Conservation (phyloP, 345 rosid genomes). For the Heritiera fomes region DNA sequence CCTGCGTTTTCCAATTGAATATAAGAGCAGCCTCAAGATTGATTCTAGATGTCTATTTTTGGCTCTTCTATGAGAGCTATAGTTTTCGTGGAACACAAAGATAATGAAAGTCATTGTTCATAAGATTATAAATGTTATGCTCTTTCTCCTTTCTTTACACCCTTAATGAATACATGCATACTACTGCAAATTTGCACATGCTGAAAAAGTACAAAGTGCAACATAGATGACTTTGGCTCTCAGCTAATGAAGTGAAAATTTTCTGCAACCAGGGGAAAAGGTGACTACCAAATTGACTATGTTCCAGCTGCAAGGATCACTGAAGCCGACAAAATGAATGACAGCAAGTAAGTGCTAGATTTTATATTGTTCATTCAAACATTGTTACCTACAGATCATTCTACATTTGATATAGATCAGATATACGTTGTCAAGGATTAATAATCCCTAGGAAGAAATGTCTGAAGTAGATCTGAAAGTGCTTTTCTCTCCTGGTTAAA, state of each 20-base stretch:
- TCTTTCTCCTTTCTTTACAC: not conserved
- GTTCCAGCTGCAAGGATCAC: constrained; percentile 89
- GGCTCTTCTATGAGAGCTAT: not conserved
- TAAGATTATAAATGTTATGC: not conserved
- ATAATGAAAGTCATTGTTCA: not conserved
- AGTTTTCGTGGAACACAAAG: not conserved
- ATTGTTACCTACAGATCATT: not conserved
- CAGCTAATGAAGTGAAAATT: constrained; percentile 19
- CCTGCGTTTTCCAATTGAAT: not conserved
- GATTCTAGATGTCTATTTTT: not conserved
- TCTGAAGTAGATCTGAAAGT: constrained; percentile 5
- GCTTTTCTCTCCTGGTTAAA: not conserved
- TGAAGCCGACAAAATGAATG: constrained; percentile 85
- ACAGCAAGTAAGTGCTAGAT: constrained; percentile 62
- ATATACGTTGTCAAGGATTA: not conserved
- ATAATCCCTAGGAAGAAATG: not conserved
- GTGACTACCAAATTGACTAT: constrained; percentile 90
- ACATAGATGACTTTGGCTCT: not conserved
- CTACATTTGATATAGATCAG: not conserved
- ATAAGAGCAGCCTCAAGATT: not conserved
- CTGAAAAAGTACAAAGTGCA: not conserved
- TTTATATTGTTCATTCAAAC: not conserved
- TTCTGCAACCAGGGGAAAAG: constrained; percentile 68
- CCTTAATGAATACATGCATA: not conserved
- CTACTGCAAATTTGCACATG: not conserved